Conservation (phyloP, 176 grass and related monocot species). For the Musa acuminata region DNA sequence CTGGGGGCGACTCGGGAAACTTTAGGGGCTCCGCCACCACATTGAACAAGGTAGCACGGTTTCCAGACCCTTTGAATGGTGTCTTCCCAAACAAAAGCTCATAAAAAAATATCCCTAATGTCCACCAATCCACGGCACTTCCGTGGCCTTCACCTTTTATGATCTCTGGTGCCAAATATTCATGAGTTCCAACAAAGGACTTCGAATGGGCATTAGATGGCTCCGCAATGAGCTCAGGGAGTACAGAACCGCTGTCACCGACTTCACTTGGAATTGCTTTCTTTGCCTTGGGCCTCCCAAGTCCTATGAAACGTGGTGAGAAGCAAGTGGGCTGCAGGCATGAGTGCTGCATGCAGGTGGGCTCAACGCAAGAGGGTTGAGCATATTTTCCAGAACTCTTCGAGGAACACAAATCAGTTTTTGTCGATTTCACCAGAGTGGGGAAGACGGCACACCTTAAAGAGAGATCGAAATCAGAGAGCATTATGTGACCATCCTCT, state of each 20-base stretch:
- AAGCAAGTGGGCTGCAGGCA: constrained; percentile 18
- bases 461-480: constrained; percentile 20
- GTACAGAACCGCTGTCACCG: not conserved
- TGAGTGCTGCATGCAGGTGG: constrained; percentile 10
- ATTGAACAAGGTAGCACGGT: constrained; percentile 14
- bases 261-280: not conserved
- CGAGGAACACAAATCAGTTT: not conserved
- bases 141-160: constrained; percentile 18
- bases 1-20: constrained; percentile 2
- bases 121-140: constrained; percentile 17
- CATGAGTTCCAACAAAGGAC: constrained; percentile 14
- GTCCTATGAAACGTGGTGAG: not conserved
- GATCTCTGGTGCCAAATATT: constrained; percentile 18
- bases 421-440: constrained; percentile 9
- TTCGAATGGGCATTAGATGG: constrained; percentile 6
- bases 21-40: constrained; percentile 13
- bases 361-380: not conserved
- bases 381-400: not conserved
- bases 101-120: constrained; percentile 7
- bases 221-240: constrained; percentile 14
- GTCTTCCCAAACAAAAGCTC: constrained; percentile 20
- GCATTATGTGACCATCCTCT: constrained; percentile 17
- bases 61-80: constrained; percentile 13
- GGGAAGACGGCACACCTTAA: constrained; percentile 1
- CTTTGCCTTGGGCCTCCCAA: not conserved